Evolutionary conservation across 805 yeast genomes (phyloP), one percentile per base, ranked within the genome.

Genomic region (Yamadazyma sp.): DNA sequence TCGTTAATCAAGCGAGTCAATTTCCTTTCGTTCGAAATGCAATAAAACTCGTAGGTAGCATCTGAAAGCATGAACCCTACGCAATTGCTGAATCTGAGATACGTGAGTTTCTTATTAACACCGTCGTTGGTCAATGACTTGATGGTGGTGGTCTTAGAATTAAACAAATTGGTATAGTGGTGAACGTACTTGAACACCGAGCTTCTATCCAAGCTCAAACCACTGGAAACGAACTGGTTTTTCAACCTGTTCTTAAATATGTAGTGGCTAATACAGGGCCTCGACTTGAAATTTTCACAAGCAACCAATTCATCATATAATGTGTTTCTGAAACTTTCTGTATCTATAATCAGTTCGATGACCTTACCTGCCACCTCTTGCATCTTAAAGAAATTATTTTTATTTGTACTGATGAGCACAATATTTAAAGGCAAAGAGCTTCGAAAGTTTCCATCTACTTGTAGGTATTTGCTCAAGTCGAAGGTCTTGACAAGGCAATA

Each of bases 371-470:
- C 77, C 2, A 80, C 70, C 21, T 73, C 70, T 44, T 86, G 78
- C 72, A 91, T 73, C 38, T 80, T 82, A 55, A 75, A 87, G 52
- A 91, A 91, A 2, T 88, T 70, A 50, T 84, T 85, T 54, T 83
- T 84, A 56, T 80, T 87, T 1, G 89, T 82, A 40, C 84, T 75
- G 6, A 80, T 61, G 14, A 80, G 63, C 3, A 75, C 69, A 10
- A 80, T 54, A 3, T 75, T 59, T 54, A 47, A 59, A 42, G 30
- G 17, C 8, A 28, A 31, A 15, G 24, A 35, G 9, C 40, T 38
- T 22, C 23, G 18, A 21, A 33, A 36, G 18, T 25, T 41, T 13
- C 49, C 48, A 30, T 45, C 48, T 10, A 40, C 40, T 24, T 23
- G 16, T 6, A 57, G 41, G 35, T 48, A 48, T 8, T 48, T 46